Conservation (phyloP, 106 monocot species). For the Platanthera zijinensis region DNA sequence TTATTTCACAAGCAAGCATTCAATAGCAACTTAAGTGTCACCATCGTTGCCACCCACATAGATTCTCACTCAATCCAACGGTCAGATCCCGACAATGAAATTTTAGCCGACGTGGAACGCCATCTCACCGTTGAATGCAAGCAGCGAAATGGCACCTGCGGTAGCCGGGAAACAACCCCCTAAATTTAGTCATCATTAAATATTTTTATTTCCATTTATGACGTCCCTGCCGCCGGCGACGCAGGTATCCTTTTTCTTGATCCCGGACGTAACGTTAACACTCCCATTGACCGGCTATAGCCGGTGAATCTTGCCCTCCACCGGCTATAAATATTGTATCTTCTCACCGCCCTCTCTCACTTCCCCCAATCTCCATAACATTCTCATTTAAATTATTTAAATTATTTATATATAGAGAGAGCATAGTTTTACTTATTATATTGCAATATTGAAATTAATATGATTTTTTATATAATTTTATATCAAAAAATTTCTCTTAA, state of each 20-base stretch:
- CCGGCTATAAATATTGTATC: background rate
- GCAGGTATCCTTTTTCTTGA: background rate
- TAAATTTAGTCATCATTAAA: no score
- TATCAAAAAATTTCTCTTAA: background rate
- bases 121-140: background rate
- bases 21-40: no score
- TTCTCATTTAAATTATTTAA: no score
- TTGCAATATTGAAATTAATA: background rate
- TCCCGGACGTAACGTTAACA: background rate
- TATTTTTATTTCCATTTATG: background rate
- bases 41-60: no score
- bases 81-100: background rate
- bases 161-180: no score
- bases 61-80: background rate
- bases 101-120: background rate
- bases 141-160: no score
- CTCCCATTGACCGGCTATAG: background rate
- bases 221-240: background rate
- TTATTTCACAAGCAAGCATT: no score
- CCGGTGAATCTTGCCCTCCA: background rate
- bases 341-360: background rate
- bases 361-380: background rate
- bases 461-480: background rate
- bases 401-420: no score
- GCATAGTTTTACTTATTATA: background rate